These are phyloP conservation scores for Cryptococcus floricola DNA, from an alignment of 1,284 basidiomycete genomes.

Conservation along the genomic window DNA sequence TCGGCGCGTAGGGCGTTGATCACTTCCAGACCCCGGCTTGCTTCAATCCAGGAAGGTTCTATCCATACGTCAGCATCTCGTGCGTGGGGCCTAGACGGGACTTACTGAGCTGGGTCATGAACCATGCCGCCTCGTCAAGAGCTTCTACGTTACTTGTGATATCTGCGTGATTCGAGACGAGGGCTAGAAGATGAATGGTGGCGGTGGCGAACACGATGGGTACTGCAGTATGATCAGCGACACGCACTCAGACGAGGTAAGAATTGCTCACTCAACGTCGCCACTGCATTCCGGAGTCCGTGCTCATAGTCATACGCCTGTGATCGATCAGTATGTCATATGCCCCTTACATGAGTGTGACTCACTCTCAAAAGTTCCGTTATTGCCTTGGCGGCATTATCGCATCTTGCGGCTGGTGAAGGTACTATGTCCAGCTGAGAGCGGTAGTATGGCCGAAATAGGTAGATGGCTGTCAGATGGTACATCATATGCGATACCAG, in stretches of 20 bases:
- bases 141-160: not conserved
- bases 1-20: conserved; percentile 7
- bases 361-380: conserved; percentile 4
- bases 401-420: conserved; percentile 12
- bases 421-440: not conserved
- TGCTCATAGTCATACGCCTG: not conserved
- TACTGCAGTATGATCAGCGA: too few relatives aligned
- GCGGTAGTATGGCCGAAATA: conserved; percentile 21
- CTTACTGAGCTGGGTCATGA: not conserved
- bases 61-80: conserved; percentile 1
- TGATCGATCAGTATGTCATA: not conserved
- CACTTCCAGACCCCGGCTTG: conserved; percentile 6
- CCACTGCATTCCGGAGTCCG: too few relatives aligned
- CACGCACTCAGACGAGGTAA: too few relatives aligned
- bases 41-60: not conserved
- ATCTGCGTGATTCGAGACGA: conserved; percentile 7
- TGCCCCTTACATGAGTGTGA: not conserved
- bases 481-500: conserved; percentile 18
- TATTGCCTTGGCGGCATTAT: conserved; percentile 13
- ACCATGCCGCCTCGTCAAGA: conserved; percentile 7
- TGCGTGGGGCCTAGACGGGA: not conserved
- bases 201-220: conserved; percentile 8
- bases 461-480: conserved; percentile 16
- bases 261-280: too few relatives aligned
- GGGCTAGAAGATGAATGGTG: conserved; percentile 13